Evolutionary conservation across 192 early-diverging fungal species (phyloP).

Genomic region (Helicostylum pulchrum): DNA sequence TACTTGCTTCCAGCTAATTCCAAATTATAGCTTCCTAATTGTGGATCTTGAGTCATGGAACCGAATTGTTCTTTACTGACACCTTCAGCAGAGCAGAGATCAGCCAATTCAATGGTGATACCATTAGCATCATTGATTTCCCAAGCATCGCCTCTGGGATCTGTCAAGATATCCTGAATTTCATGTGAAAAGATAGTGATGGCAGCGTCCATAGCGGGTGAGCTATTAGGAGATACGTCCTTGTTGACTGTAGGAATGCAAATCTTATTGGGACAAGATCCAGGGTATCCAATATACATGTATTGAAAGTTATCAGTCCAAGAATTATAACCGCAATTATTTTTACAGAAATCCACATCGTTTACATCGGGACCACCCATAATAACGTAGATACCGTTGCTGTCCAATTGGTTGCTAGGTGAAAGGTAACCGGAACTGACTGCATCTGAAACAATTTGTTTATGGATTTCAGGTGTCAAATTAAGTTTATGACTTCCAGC

Average conservation of each 20-base stretch:
- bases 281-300: conserved; percentile 38
- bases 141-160: conserved; percentile 33
- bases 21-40: conserved; percentile 27
- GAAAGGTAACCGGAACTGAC: conserved; percentile 33
- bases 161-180: conserved; percentile 36
- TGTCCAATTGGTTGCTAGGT: conserved; percentile 24
- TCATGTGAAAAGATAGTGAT: conserved; percentile 40
- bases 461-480: conserved; percentile 19
- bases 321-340: conserved; percentile 30
- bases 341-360: conserved; percentile 30
- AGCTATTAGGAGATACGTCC: conserved; percentile 31
- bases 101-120: conserved; percentile 22
- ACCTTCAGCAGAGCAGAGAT: conserved; percentile 26
- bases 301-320: conserved; percentile 34
- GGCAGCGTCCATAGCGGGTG: conserved; percentile 30
- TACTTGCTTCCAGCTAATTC: conserved; percentile 21
- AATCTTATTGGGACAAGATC: conserved; percentile 15
- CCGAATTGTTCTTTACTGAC: conserved; percentile 14
- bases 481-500: conserved; percentile 19
- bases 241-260: conserved; percentile 34
- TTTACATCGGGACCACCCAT: conserved; percentile 24
- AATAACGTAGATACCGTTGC: conserved; percentile 35
- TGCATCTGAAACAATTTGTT: conserved; percentile 31
- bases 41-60: conserved; percentile 7
- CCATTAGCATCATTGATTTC: conserved; percentile 11